A percentile compares a stretch with the other conserved stretches of the same genome.
Evolutionary conservation across 768 basidiomycete species (phyloP).

Genomic region (Phylloporus rhodoxanthus): DNA sequence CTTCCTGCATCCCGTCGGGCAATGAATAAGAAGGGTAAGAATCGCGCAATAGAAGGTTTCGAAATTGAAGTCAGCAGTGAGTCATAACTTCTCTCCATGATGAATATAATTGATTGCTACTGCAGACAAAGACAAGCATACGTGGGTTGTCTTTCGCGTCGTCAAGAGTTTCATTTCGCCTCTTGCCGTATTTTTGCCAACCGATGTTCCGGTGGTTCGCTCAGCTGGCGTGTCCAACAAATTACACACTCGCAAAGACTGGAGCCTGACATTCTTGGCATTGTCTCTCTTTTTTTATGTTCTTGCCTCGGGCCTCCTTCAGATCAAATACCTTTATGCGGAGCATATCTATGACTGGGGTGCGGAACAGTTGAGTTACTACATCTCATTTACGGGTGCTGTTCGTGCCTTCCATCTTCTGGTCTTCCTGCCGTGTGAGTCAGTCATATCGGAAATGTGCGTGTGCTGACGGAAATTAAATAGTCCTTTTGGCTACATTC

Average conservation of each 20-base stretch:
- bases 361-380: conserved; percentile 65
- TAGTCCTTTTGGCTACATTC: conserved; percentile 58
- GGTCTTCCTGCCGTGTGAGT: conserved; percentile 62
- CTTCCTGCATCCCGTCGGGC: conserved; percentile 29
- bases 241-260: conserved; percentile 53
- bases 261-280: conserved; percentile 68
- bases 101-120: background rate
- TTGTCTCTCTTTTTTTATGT: conserved; percentile 57
- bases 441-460: conserved; percentile 29
- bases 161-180: conserved; percentile 52
- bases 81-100: conserved; percentile 3
- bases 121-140: background rate
- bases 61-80: conserved; percentile 9
- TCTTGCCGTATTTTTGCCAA: conserved; percentile 64
- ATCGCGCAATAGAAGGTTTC: conserved; percentile 17
- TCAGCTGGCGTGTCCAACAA: conserved; percentile 57
- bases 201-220: conserved; percentile 36
- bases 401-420: conserved; percentile 62
- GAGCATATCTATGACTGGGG: conserved; percentile 68
- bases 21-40: conserved; percentile 28
- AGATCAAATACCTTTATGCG: conserved; percentile 74
- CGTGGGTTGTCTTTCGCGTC: conserved; percentile 22
- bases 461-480: conserved; percentile 14
- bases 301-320: conserved; percentile 65
- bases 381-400: conserved; percentile 65